A percentile compares a stretch with the other conserved stretches of the same genome.
phyloP scores from a whole-genome alignment of 495 filamentous ascomycete genomes.

The Astrothelium subdiscretum region DNA sequence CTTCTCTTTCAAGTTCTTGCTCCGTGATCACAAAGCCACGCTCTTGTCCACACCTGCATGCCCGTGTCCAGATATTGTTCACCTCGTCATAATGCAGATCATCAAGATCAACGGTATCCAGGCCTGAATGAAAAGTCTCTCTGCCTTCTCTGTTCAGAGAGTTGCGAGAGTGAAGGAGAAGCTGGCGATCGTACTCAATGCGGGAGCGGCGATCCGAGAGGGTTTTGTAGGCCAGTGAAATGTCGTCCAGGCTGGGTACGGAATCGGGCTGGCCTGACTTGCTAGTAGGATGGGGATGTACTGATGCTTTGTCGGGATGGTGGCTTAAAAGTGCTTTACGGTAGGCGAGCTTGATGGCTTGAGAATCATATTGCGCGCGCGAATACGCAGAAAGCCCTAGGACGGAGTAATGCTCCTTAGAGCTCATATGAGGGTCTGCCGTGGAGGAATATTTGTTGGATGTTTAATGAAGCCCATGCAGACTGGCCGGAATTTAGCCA shows the following conservation, averaged over 20 bases:
- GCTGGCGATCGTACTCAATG: slow-evolving; percentile 52
- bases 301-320: slow-evolving; percentile 64
- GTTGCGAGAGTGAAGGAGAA: slow-evolving; percentile 30
- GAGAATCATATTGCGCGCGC: slow-evolving; percentile 6
- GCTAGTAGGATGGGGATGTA: slow-evolving; percentile 2
- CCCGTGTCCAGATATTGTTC: slow-evolving; percentile 45
- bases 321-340: slow-evolving; percentile 62
- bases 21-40: slow-evolving; percentile 61
- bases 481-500: no score
- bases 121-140: slow-evolving; percentile 47
- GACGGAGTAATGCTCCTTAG: background rate
- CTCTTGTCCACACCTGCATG: slow-evolving; percentile 72
- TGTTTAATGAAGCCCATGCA: background rate
- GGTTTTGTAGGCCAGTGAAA: slow-evolving; percentile 61
- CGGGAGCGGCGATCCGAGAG: slow-evolving; percentile 49
- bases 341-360: slow-evolving; percentile 61
- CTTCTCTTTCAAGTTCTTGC: slow-evolving; percentile 55
- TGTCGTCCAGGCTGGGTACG: slow-evolving; percentile 55
- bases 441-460: background rate
- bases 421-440: background rate
- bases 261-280: no score
- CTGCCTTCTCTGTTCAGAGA: slow-evolving; percentile 8
- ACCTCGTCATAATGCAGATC: slow-evolving; percentile 48
- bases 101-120: slow-evolving; percentile 77
- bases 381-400: background rate